These are phyloP conservation scores for Elsinoe fawcettii DNA, from an alignment of 2,329 filamentous ascomycete species.

Conservation along the genomic window DNA sequence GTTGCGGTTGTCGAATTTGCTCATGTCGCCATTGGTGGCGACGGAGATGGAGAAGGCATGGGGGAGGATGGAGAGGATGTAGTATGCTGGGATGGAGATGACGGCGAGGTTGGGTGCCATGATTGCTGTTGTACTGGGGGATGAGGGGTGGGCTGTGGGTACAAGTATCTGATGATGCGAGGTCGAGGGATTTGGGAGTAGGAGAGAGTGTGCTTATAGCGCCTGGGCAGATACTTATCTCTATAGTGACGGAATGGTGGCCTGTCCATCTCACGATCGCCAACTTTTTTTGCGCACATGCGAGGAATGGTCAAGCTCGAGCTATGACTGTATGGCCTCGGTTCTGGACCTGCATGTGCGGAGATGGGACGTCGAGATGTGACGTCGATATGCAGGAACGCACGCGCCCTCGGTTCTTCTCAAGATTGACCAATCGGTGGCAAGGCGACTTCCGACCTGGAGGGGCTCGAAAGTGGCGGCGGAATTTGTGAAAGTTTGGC, in stretches of 20 bases:
- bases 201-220: not conserved
- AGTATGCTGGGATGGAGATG: conserved; percentile 39
- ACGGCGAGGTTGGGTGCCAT: conserved; percentile 34
- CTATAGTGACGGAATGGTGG: not conserved
- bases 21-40: conserved; percentile 31
- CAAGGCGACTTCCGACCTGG: not conserved
- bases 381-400: not conserved
- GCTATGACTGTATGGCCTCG: not conserved
- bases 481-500: not conserved
- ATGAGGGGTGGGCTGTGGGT: no score
- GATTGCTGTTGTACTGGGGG: conserved; percentile 5
- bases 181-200: no score
- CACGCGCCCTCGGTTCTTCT: not conserved
- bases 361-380: not conserved
- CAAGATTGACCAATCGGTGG: not conserved
- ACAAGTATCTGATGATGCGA: not conserved
- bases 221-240: not conserved
- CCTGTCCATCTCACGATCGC: not conserved
- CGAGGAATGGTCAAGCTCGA: not conserved
- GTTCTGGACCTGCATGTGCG: not conserved
- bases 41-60: conserved; percentile 34
- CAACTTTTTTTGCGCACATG: not conserved
- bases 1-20: conserved; percentile 37
- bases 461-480: not conserved
- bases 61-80: conserved; percentile 35